Percentiles rank a stretch among this genome's conserved stretches.
These are phyloP conservation scores for Tardiomyces depauwii DNA, from an alignment of 1,139 yeast species.

Conservation along the genomic window DNA sequence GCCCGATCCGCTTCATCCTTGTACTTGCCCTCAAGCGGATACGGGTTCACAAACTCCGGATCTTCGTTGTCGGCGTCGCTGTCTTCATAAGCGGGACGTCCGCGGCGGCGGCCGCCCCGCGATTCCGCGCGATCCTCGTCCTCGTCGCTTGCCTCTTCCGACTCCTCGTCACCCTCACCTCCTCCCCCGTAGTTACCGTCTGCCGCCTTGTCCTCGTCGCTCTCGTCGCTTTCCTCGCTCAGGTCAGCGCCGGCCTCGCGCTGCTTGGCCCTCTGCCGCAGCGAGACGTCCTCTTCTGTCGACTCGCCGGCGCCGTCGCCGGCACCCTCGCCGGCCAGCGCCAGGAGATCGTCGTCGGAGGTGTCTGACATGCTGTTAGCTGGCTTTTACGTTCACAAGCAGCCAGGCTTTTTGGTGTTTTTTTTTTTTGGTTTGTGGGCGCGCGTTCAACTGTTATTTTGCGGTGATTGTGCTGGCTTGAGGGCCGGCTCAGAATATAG, in stretches of 20 bases:
- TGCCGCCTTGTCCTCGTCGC: constrained; percentile 1
- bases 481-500: no score
- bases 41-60: constrained; percentile 49
- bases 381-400: no score
- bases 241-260: neutral
- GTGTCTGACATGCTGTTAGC: constrained; percentile 8
- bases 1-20: constrained; percentile 71
- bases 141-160: neutral
- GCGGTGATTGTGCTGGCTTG: no score
- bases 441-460: no score
- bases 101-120: constrained; percentile 17
- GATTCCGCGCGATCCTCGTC: neutral
- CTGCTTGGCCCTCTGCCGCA: constrained; percentile 1
- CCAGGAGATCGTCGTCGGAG: constrained; percentile 16
- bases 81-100: constrained; percentile 18
- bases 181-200: constrained; percentile 3
- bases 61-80: constrained; percentile 34
- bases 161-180: constrained; percentile 8
- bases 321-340: constrained; percentile 15
- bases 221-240: constrained; percentile 4
- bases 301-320: constrained; percentile 8
- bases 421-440: no score
- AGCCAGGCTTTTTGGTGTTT: no score
- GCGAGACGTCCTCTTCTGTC: constrained; percentile 3
- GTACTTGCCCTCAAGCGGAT: constrained; percentile 88